phyloP scores from a whole-genome alignment of 192 early-diverging fungal species.

The Rhizophagus sp. region DNA sequence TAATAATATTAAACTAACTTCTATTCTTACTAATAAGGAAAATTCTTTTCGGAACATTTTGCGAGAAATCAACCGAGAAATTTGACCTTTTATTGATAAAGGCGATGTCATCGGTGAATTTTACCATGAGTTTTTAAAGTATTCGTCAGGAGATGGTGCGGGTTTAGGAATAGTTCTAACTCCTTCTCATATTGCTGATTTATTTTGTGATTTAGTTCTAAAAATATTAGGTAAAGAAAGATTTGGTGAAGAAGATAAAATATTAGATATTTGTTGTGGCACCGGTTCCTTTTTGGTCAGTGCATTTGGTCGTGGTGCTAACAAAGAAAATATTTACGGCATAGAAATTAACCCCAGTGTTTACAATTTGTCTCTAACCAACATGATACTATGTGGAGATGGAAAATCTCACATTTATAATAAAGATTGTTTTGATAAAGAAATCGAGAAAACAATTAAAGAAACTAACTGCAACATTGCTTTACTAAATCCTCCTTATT shows the following conservation, averaged over 20 bases:
- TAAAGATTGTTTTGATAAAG: not conserved
- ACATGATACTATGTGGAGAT: conserved; percentile 1
- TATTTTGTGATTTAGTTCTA: not conserved
- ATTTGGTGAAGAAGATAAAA: not conserved
- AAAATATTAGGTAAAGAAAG: not conserved
- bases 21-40: not conserved
- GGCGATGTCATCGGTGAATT: not conserved
- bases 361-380: not conserved
- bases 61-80: not conserved
- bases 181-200: not conserved
- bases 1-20: too few species aligned
- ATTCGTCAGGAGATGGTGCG: not conserved
- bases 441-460: not conserved
- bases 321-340: not conserved
- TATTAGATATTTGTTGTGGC: conserved; percentile 6
- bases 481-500: not conserved
- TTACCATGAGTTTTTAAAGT: conserved; percentile 6
- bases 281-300: not conserved
- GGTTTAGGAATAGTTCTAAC: not conserved
- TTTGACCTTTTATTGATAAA: conserved; percentile 4
- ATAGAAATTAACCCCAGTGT: not conserved
- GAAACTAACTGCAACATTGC: not conserved
- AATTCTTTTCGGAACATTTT: not conserved
- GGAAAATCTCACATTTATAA: not conserved
- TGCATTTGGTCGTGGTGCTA: not conserved